Evolutionary conservation across 345 rosid species (phyloP).

Genomic region (Acer saccharum): DNA sequence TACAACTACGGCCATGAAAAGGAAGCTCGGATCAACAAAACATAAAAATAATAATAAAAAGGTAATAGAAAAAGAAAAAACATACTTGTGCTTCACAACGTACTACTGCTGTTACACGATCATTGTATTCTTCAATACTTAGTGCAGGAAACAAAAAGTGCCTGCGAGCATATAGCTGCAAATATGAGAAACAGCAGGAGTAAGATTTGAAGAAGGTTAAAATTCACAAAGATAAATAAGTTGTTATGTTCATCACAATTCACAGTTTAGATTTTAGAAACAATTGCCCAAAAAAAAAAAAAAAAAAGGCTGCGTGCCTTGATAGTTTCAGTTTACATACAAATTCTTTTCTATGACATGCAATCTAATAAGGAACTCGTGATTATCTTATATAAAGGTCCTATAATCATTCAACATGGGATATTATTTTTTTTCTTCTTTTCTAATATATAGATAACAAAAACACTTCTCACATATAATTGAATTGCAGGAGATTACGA

Average conservation of each 20-base stretch:
- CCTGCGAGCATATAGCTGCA: slow-evolving; percentile 84
- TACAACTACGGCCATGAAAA: neutral
- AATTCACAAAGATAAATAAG: neutral
- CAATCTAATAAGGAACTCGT: neutral
- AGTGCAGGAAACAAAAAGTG: slow-evolving; percentile 86
- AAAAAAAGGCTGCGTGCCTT: neutral
- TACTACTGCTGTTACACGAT: slow-evolving; percentile 74
- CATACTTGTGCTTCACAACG: slow-evolving; percentile 93
- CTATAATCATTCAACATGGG: neutral
- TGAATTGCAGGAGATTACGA: neutral
- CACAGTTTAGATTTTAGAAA: neutral
- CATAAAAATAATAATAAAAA: neutral
- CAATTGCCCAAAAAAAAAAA: neutral
- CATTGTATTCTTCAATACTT: slow-evolving; percentile 77
- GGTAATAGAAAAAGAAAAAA: neutral
- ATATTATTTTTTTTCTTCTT: neutral
- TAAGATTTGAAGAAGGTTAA: slow-evolving; percentile 1
- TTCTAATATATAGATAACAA: neutral
- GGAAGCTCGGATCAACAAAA: neutral
- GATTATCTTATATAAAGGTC: neutral
- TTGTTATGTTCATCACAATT: neutral
- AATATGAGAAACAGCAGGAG: slow-evolving; percentile 19
- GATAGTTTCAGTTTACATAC: neutral
- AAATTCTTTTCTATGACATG: neutral
- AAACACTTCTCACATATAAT: neutral